Base-by-base conservation (phyloP, 108 stramenopile species). In the Cyclotella cryptica region DNA sequence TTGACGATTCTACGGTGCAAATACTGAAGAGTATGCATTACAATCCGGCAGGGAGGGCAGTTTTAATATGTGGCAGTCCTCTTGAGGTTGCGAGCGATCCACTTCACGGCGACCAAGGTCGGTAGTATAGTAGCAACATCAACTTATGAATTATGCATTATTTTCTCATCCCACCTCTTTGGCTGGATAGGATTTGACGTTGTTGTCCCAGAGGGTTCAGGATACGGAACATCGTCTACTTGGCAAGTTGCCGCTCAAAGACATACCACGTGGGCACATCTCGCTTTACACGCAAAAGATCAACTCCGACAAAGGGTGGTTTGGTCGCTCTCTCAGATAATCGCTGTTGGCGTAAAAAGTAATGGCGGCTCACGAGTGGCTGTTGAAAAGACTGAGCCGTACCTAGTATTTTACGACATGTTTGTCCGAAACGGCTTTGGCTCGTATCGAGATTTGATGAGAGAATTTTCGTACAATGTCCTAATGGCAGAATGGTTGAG, bases 401-500 rank as follows among this genome's bases (percentile, higher is more conserved):
- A 27, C 29, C 7, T 71, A 7, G 59, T 41, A 18, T 88, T 61
- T 63, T 86, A 83, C 51, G 83, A 85, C 66, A 79, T 80, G 24
- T 79, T 84, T 35, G 75, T 84, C 14, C 54, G 71, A 5, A 70
- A 86, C 55, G 75, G 69, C 6, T 86, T 84, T 51, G 86, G 86
- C 15, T 72, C 57, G 9, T 84, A 75, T 53, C 44, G 62, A 28
- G 79, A 83, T 18, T 24, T 86, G n/a, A 43, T 86, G 13, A 41
- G 51, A 12, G 86, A 86, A 44, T 46, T 82, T 60, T 62, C 73
- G 29, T 83, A 49, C 73, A 82, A 66, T 53, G 75, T 83, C 4
- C 17, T 86, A 43, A 93, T 93, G 92, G 92, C 73, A 30, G 63
- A 78, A 19, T 83, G 80, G 79, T 64, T 93, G 62, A 77, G 80